Conservation (phyloP, 1,139 yeast species). For the Yamadazyma triangularis region DNA sequence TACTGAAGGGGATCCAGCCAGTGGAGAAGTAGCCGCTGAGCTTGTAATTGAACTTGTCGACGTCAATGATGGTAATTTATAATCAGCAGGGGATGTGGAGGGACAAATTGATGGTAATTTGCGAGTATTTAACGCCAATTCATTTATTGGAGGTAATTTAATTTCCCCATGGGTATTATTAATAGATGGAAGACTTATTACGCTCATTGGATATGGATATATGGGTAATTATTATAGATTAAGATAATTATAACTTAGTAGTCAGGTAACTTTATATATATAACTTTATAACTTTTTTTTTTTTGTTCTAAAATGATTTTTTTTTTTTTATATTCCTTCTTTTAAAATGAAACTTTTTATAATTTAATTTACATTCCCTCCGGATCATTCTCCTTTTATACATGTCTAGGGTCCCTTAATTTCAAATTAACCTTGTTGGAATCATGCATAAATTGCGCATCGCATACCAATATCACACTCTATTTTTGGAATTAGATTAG, state of each 20-base stretch:
- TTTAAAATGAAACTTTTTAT: no score
- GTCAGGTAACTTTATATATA: neutral
- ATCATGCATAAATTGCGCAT: no score
- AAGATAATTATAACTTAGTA: neutral
- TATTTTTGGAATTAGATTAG: no score
- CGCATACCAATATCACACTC: no score
- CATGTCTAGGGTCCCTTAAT: no score
- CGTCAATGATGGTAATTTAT: conserved; percentile 1
- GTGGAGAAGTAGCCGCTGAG: conserved; percentile 6
- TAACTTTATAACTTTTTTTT: no score
- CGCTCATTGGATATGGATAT: no score
- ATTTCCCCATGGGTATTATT: neutral
- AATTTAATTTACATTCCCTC: no score
- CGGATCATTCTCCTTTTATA: no score
- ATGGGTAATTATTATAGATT: neutral
- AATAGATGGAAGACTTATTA: neutral
- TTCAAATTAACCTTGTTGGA: no score
- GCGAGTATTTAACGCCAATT: conserved; percentile 20
- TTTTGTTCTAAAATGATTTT: no score
- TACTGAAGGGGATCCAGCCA: conserved; percentile 2
- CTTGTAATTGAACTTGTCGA: neutral
- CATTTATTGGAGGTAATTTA: conserved; percentile 33
- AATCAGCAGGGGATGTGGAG: conserved; percentile 1
- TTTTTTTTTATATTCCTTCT: no score
- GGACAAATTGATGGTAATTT: conserved; percentile 10